Base-by-base conservation (phyloP, 257 asterid species). In the Prunella vulgaris region DNA sequence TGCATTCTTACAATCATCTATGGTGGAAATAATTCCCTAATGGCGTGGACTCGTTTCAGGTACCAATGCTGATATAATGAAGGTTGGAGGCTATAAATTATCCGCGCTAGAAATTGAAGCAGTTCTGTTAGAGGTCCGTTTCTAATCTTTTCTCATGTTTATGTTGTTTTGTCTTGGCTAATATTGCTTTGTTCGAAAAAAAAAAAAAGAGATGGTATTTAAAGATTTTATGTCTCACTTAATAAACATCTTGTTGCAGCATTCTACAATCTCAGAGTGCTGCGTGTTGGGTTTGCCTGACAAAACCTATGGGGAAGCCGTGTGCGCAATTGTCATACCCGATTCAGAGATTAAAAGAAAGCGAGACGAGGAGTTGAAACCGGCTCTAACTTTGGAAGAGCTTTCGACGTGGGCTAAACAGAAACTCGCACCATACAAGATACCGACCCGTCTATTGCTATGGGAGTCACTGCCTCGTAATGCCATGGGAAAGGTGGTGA, bases 41-140 rank as follows among this genome's bases (percentile, higher is more conserved):
- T 38, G 1, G 58, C 8, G 10, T 63, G 6, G 58, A 44, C 8
- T 63, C 18, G n/a, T 78, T 56, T 68, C 84, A 93, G 99, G 99
- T 75, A 90, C 94, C 33, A 90, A 86, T 84, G 99, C 99, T 64
- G 99, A 93, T 79, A 93, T 93, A 73, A 88, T 93, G 95, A 93
- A 93, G 85, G 96, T 87, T 57, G 99, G 99, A 24, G 99, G 99
- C 42, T 93, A 84, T 58, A 93, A 93, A 79, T 82, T 93, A 75
- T 93, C 99, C 38, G 99, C 99, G 2, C 85, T 93, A 70, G 99
- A 93, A 84, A 93, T 93, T 65, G 99, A 93, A 81, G 97, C 97
- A 25, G 88, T 90, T 75, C 96, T 93, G 49, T 75, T 93, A 42
- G 97, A 90, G 98, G 98, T 90, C 74, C 51, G 76, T 74, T 72